Conservation (phyloP, 345 rosid species). For the Lenwebbia sp. region DNA sequence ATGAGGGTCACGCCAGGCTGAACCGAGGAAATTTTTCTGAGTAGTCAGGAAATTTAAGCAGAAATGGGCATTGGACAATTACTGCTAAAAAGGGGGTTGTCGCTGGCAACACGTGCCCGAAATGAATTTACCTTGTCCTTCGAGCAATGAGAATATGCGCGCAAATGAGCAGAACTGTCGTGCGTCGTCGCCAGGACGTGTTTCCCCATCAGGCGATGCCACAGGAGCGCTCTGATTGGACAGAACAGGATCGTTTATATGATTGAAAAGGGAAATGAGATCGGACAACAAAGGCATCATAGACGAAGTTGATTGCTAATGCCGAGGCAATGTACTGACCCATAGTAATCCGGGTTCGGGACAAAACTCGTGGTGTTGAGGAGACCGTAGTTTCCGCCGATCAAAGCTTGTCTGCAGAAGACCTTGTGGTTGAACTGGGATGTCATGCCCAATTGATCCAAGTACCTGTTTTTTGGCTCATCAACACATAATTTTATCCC, state of each 20-base stretch:
- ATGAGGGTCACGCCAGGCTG: constrained; percentile 36
- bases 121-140: constrained; percentile 17
- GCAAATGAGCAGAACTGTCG: constrained; percentile 24
- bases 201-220: constrained; percentile 60
- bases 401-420: constrained; percentile 52
- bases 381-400: constrained; percentile 62
- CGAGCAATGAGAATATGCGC: constrained; percentile 47
- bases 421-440: constrained; percentile 48
- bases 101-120: not conserved
- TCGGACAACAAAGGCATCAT: not conserved
- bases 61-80: not conserved
- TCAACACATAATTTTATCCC: not conserved
- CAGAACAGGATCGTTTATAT: not conserved
- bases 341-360: constrained; percentile 66
- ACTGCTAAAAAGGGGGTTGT: not conserved
- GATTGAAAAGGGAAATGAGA: not conserved
- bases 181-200: constrained; percentile 21
- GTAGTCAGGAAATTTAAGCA: not conserved
- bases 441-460: constrained; percentile 62
- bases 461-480: constrained; percentile 20
- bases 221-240: constrained; percentile 34
- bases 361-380: constrained; percentile 39
- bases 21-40: not conserved
- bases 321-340: constrained; percentile 7
- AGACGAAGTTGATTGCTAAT: not conserved